phyloP scores from a whole-genome alignment of 352 stramenopile genomes.

The Peronospora destructor region DNA sequence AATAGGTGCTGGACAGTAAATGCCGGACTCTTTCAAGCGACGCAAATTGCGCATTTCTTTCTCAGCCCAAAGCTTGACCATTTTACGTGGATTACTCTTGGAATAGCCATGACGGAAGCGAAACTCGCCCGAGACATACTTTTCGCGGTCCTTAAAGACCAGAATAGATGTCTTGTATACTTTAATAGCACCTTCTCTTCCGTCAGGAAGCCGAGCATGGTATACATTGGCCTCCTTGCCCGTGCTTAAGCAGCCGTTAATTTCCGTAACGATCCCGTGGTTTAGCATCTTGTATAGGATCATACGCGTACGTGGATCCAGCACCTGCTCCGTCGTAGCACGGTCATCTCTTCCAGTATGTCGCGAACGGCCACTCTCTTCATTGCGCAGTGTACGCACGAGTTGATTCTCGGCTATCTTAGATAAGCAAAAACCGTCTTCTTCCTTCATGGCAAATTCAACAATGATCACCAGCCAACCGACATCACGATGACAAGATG shows the following conservation, averaged over 20 bases:
- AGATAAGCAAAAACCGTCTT: slow-evolving; percentile 64
- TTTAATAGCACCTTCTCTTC: slow-evolving; percentile 76
- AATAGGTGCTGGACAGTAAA: slow-evolving; percentile 89
- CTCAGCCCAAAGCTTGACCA: slow-evolving; percentile 99
- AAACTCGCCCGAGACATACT: slow-evolving; percentile 98
- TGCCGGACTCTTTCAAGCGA: slow-evolving; percentile 85
- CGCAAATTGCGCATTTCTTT: slow-evolving; percentile 99
- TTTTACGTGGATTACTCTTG: slow-evolving; percentile 96
- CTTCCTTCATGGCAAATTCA: slow-evolving; percentile 31
- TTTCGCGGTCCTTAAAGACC: slow-evolving; percentile 99
- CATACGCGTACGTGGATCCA: slow-evolving; percentile 97
- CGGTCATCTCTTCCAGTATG: slow-evolving; percentile 96
- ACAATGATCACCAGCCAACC: slow-evolving; percentile 13
- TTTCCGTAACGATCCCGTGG: slow-evolving; percentile 91
- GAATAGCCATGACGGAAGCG: slow-evolving; percentile 96
- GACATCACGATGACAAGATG: slow-evolving; percentile 3
- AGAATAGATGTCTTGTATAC: slow-evolving; percentile 90
- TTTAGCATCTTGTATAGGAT: slow-evolving; percentile 99
- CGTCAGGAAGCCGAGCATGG: slow-evolving; percentile 84
- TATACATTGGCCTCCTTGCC: slow-evolving; percentile 99
- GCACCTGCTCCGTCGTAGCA: slow-evolving; percentile 95
- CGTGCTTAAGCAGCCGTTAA: slow-evolving; percentile 98
- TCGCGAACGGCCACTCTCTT: slow-evolving; percentile 65
- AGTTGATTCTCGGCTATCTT: slow-evolving; percentile 79
- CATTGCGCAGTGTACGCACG: slow-evolving; percentile 61